Evolutionary conservation across 23 red algal genomes (phyloP).

Genomic region (Gracilariopsis chorda): DNA sequence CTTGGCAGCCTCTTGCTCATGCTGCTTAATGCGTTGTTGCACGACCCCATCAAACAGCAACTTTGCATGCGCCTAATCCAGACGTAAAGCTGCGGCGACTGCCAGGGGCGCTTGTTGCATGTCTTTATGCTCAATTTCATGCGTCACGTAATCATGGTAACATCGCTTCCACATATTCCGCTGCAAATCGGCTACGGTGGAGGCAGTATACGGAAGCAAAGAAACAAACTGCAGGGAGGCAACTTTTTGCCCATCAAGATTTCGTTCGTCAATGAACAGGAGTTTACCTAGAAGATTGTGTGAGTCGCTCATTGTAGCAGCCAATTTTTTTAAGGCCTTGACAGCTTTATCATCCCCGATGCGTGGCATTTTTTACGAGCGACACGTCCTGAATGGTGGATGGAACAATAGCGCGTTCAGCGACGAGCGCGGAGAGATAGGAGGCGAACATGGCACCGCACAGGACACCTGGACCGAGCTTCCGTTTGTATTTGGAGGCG

Average conservation of each 20-base stretch:
- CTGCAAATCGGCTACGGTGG: conserved; percentile 62
- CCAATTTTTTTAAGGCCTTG: conserved; percentile 37
- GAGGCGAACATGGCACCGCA: conserved; percentile 64
- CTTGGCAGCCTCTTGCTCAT: conserved; percentile 31
- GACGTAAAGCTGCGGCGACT: conserved; percentile 38
- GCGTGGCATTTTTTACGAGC: conserved; percentile 46
- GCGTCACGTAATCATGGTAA: conserved; percentile 44
- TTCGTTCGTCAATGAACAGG: conserved; percentile 71
- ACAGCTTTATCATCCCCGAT: conserved; percentile 43
- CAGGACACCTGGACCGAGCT: conserved; percentile 49
- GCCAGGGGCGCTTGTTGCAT: conserved; percentile 29
- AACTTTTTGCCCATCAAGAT: neutral
- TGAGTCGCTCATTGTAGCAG: conserved; percentile 36
- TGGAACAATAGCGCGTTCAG: conserved; percentile 55
- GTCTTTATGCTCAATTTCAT: conserved; percentile 49
- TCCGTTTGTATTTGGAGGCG: conserved; percentile 60
- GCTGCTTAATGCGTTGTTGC: neutral
- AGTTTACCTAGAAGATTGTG: conserved; percentile 81
- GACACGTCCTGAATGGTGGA: conserved; percentile 50
- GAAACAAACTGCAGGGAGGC: conserved; percentile 28
- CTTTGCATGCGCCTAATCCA: conserved; percentile 45
- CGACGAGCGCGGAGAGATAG: conserved; percentile 51
- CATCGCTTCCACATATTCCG: conserved; percentile 65
- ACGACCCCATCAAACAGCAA: conserved; percentile 42
- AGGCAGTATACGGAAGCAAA: conserved; percentile 56